phyloP scores from a whole-genome alignment of 164 flowering plant species.

The Magnolia sinica region DNA sequence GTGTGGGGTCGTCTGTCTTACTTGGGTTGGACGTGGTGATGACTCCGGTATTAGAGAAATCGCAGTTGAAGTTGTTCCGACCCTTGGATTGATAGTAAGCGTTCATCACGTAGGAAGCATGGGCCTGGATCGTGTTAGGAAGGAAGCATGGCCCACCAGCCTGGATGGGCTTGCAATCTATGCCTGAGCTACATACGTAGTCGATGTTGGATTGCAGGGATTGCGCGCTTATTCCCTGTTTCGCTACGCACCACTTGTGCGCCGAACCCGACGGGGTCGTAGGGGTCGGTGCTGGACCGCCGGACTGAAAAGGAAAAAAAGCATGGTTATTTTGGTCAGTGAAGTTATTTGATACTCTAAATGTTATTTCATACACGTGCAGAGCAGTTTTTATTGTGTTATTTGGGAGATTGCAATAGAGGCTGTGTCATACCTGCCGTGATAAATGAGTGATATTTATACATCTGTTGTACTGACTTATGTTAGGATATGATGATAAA shows the following conservation, averaged over 20 bases:
- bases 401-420: too few relatives aligned
- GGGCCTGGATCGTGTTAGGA: slow-evolving; percentile 1
- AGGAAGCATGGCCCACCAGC: slow-evolving; percentile 4
- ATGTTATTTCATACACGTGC: too few relatives aligned
- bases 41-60: slow-evolving; percentile 56
- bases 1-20: slow-evolving; percentile 19
- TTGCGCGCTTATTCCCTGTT: too few relatives aligned
- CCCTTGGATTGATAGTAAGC: slow-evolving; percentile 30
- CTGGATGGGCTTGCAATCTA: slow-evolving; percentile 4
- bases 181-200: slow-evolving; percentile 7
- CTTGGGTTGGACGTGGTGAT: slow-evolving; percentile 57
- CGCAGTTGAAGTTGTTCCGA: slow-evolving; percentile 50
- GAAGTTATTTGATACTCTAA: too few relatives aligned
- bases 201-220: slow-evolving; percentile 1
- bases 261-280: background rate
- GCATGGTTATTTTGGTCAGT: too few relatives aligned
- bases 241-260: slow-evolving; percentile 5
- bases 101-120: slow-evolving; percentile 10
- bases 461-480: too few relatives aligned
- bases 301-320: background rate
- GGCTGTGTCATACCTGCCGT: too few relatives aligned
- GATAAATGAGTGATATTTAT: too few relatives aligned
- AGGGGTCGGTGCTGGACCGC: slow-evolving; percentile 4
- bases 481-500: too few relatives aligned
- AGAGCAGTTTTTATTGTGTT: too few relatives aligned